A percentile compares a stretch with the other conserved stretches of the same genome.
These are phyloP conservation scores for Pseudoturritis turrita DNA, from an alignment of 345 rosid species.

Conservation along the genomic window DNA sequence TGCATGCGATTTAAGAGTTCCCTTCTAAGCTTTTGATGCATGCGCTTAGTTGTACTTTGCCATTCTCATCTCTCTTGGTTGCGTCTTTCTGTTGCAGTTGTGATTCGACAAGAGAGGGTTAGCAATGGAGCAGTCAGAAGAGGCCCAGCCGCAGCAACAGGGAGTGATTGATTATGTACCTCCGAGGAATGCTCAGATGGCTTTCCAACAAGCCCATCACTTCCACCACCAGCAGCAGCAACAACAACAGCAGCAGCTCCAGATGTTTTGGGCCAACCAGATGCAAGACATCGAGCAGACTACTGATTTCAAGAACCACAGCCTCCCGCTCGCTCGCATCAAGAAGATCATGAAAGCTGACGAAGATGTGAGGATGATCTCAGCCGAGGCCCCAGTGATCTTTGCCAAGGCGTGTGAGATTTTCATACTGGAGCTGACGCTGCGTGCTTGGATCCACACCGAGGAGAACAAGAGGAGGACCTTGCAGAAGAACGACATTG, in stretches of 20 bases:
- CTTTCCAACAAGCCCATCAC: constrained; percentile 53
- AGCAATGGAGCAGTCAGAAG: constrained; percentile 25
- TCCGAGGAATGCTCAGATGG: constrained; percentile 36
- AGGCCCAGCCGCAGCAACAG: constrained; percentile 30
- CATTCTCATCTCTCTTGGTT: background rate
- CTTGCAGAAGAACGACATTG: constrained; percentile 55
- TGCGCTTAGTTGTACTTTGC: no score
- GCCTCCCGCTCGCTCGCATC: constrained; percentile 52
- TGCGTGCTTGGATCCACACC: constrained; percentile 59
- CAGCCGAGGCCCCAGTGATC: constrained; percentile 56
- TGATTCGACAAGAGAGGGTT: background rate
- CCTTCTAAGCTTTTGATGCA: no score
- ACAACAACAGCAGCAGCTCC: constrained; percentile 50
- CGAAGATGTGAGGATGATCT: constrained; percentile 58
- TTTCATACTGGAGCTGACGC: constrained; percentile 49
- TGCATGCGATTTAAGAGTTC: background rate
- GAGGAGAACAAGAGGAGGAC: constrained; percentile 63
- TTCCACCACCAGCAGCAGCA: constrained; percentile 51
- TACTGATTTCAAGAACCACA: constrained; percentile 51
- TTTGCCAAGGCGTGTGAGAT: constrained; percentile 62
- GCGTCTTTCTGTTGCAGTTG: background rate
- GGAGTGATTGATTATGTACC: constrained; percentile 41
- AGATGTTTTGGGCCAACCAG: constrained; percentile 50
- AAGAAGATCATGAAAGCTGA: constrained; percentile 68
- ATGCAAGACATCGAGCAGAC: constrained; percentile 56